These are phyloP conservation scores for Penicillium roqueforti DNA, from an alignment of 495 filamentous ascomycete genomes.

Conservation along the genomic window DNA sequence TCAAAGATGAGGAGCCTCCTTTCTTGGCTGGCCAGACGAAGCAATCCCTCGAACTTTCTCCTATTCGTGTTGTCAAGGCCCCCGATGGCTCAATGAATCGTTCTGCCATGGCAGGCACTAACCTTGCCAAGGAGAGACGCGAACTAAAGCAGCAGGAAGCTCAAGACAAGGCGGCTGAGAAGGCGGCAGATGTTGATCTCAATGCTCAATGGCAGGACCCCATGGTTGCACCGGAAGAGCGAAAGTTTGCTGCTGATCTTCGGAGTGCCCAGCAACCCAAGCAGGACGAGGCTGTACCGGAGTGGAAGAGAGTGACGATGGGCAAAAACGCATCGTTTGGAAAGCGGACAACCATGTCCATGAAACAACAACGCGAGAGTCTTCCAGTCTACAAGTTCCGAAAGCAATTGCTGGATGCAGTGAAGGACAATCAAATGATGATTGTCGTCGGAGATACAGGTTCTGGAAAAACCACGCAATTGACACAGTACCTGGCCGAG, in stretches of 20 bases:
- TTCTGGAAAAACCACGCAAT: constrained; percentile 93
- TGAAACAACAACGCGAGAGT: constrained; percentile 90
- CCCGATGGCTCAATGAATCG: constrained; percentile 94
- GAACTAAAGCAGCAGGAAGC: constrained; percentile 86
- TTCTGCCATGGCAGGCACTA: constrained; percentile 88
- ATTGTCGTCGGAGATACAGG: constrained; percentile 98
- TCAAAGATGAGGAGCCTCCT: constrained; percentile 91
- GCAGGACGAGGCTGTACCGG: constrained; percentile 67
- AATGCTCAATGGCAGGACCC: constrained; percentile 95
- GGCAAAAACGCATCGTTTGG: constrained; percentile 80
- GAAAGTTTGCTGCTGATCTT: constrained; percentile 84
- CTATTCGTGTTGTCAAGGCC: constrained; percentile 94
- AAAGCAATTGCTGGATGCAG: constrained; percentile 81
- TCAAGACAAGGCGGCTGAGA: constrained; percentile 75
- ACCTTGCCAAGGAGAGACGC: constrained; percentile 83
- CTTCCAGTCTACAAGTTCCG: constrained; percentile 90
- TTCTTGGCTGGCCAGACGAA: constrained; percentile 96
- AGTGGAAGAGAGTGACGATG: constrained; percentile 86
- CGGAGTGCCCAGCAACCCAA: constrained; percentile 53
- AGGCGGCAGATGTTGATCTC: constrained; percentile 76
- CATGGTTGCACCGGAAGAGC: constrained; percentile 77
- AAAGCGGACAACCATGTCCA: constrained; percentile 83
- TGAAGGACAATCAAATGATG: constrained; percentile 80
- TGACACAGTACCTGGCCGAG: constrained; percentile 93
- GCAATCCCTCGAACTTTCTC: constrained; percentile 88